Evolutionary conservation across 169 alveolate genomes (phyloP).

Genomic region (Eimeria mitis): DNA sequence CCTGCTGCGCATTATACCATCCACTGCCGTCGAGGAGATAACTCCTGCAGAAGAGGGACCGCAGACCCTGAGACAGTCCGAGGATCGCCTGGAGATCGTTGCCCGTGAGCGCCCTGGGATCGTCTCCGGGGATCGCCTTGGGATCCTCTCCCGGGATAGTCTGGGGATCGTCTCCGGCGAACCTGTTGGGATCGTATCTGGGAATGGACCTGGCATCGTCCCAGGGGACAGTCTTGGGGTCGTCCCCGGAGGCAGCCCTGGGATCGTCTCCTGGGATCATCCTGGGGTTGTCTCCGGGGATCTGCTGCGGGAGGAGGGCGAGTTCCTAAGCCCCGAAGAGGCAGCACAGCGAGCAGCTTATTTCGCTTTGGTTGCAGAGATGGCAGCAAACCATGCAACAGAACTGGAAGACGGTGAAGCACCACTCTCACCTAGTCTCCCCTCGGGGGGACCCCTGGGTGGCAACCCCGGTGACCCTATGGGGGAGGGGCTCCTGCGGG

Average conservation of each 20-base stretch:
- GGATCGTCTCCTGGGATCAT: no score
- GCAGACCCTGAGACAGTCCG: no score
- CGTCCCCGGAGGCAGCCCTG: no score
- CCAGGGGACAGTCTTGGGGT: no score
- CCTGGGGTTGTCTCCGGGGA: conserved; percentile 1
- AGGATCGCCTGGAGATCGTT: neutral
- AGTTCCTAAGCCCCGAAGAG: conserved; percentile 11
- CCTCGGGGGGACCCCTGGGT: neutral
- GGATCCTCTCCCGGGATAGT: no score
- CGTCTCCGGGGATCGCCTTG: no score
- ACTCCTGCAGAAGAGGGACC: neutral
- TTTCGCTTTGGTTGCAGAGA: conserved; percentile 25
- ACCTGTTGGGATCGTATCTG: no score
- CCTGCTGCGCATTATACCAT: neutral
- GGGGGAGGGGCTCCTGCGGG: no score
- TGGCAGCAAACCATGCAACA: conserved; percentile 43
- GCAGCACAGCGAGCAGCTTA: conserved; percentile 52
- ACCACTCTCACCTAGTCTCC: neutral
- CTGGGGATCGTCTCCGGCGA: no score
- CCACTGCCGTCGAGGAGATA: neutral
- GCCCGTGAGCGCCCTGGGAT: neutral
- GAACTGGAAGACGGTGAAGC: conserved; percentile 27
- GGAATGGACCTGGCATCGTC: no score
- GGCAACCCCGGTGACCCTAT: no score
- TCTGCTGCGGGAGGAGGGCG: conserved; percentile 23